These are phyloP conservation scores for Penicillium sp. DNA, from an alignment of 2,329 filamentous ascomycete species.

Conservation along the genomic window DNA sequence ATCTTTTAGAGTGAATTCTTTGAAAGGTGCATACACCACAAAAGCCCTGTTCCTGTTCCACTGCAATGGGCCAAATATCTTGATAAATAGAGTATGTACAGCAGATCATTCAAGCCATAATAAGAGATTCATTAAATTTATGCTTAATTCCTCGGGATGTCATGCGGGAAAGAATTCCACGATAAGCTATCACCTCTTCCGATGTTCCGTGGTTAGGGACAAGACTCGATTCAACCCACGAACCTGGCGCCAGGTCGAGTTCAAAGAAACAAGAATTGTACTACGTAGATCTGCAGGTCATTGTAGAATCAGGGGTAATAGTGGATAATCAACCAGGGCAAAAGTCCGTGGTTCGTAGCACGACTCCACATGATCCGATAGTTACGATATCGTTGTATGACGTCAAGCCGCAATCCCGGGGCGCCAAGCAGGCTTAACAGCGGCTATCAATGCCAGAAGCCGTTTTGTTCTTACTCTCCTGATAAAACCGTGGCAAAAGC, in stretches of 20 bases:
- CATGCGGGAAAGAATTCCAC: background rate
- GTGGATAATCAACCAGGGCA: background rate
- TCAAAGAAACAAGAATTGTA: background rate
- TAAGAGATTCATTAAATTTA: background rate
- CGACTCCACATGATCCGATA: background rate
- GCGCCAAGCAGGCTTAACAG: background rate
- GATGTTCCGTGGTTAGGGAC: background rate
- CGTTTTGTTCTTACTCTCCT: background rate
- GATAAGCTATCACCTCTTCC: background rate
- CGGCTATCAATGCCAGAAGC: background rate
- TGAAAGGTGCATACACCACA: conserved; percentile 19
- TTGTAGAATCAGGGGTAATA: background rate
- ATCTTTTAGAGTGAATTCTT: conserved; percentile 16
- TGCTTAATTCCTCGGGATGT: background rate
- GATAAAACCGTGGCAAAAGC: background rate
- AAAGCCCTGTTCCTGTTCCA: background rate
- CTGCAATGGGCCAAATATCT: background rate
- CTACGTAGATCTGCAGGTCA: background rate
- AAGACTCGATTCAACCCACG: background rate
- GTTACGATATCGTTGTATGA: background rate
- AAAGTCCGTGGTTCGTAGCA: background rate
- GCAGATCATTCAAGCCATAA: background rate
- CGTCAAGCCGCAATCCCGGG: background rate
- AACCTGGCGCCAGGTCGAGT: background rate
- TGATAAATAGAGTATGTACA: background rate